phyloP scores from a whole-genome alignment of 257 asterid genomes.

The Nicotiana obtusifolia region DNA sequence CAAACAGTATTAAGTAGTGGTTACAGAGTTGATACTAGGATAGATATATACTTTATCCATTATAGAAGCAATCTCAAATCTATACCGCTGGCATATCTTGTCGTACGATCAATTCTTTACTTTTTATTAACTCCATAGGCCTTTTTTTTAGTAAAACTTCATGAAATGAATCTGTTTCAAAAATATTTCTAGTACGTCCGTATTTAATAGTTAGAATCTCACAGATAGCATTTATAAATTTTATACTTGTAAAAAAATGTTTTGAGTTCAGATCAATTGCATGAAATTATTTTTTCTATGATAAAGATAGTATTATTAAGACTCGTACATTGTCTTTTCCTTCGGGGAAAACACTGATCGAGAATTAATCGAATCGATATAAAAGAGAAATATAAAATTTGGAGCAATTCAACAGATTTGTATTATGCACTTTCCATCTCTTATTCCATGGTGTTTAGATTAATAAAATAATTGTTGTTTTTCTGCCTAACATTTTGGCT shows the following conservation, averaged over 20 bases:
- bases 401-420: neutral
- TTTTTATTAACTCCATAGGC: neutral
- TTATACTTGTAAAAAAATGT: too few species aligned
- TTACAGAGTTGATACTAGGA: neutral
- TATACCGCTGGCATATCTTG: neutral
- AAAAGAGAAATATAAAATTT: too few species aligned
- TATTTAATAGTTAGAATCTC: neutral
- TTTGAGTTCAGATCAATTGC: too few species aligned
- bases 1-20: neutral
- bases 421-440: neutral
- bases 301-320: too few species aligned
- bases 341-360: too few species aligned
- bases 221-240: too few species aligned
- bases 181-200: neutral
- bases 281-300: too few species aligned
- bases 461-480: neutral
- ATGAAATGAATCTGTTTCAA: neutral
- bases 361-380: too few species aligned
- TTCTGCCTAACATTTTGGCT: neutral
- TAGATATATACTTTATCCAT: neutral
- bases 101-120: neutral
- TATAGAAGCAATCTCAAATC: constrained; percentile 4
- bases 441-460: neutral
- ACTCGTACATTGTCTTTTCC: too few species aligned
- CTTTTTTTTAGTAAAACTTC: neutral